phyloP scores from a whole-genome alignment of 1,139 yeast genomes.

The Hemisphaericaspora lyxosophila region DNA sequence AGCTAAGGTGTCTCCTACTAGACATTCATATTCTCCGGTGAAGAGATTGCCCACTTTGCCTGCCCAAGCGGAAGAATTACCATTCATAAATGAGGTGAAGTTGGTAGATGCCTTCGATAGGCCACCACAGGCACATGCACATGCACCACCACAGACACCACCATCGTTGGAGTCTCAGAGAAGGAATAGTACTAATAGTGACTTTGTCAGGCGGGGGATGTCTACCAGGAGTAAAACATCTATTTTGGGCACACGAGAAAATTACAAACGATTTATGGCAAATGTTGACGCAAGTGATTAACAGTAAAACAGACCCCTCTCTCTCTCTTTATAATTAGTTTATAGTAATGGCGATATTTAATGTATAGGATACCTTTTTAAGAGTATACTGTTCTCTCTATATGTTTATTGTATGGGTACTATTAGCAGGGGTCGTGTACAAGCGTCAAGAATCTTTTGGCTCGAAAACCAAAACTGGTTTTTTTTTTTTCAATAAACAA shows the following conservation, averaged over 20 bases:
- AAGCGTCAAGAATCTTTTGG: too few species aligned
- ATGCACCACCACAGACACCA: background rate
- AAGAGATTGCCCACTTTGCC: slow-evolving; percentile 16
- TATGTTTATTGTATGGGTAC: too few species aligned
- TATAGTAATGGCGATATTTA: too few species aligned
- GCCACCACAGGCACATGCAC: background rate
- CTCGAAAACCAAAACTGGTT: too few species aligned
- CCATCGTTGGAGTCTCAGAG: too few species aligned
- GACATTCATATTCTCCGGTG: background rate
- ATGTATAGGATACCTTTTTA: too few species aligned
- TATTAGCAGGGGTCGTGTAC: too few species aligned
- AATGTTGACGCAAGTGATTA: slow-evolving; percentile 24
- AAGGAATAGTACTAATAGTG: too few species aligned
- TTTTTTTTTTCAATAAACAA: too few species aligned
- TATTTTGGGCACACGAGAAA: slow-evolving; percentile 42
- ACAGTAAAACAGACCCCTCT: slow-evolving; percentile 46
- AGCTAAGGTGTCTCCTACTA: background rate
- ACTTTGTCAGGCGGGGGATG: slow-evolving; percentile 24
- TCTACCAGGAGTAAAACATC: slow-evolving; percentile 36
- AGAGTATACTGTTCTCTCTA: too few species aligned
- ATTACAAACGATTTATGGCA: slow-evolving; percentile 40
- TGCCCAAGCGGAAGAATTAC: slow-evolving; percentile 31
- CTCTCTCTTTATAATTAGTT: background rate
- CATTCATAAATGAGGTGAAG: slow-evolving; percentile 40
- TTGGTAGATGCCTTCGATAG: slow-evolving; percentile 18